These are phyloP conservation scores for Glarea lozoyensis DNA, from an alignment of 495 filamentous ascomycete species.

Conservation along the genomic window DNA sequence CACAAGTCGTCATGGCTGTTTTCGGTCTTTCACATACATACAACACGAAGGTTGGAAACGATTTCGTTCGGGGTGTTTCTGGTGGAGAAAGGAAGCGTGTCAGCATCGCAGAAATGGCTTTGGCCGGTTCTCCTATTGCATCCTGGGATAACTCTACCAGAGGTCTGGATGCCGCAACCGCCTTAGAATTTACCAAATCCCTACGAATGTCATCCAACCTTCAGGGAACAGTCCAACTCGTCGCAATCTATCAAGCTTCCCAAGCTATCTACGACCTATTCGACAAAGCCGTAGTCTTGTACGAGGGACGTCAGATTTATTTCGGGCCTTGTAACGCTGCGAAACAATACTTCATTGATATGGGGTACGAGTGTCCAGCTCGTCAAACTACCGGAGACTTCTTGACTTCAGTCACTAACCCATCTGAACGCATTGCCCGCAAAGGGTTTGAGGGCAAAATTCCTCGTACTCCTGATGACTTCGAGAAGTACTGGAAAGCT, in stretches of 20 bases:
- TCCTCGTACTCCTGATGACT: slow-evolving; percentile 63
- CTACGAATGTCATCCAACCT: slow-evolving; percentile 43
- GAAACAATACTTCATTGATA: slow-evolving; percentile 50
- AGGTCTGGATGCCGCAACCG: slow-evolving; percentile 42
- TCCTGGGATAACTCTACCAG: slow-evolving; percentile 49
- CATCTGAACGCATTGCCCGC: slow-evolving; percentile 50
- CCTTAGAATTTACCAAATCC: slow-evolving; percentile 38
- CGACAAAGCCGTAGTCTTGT: slow-evolving; percentile 54
- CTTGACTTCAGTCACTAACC: slow-evolving; percentile 62
- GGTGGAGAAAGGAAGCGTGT: slow-evolving; percentile 52
- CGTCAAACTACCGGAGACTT: slow-evolving; percentile 61
- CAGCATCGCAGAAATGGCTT: slow-evolving; percentile 44
- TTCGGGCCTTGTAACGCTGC: slow-evolving; percentile 52
- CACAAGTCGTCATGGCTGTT: slow-evolving; percentile 61
- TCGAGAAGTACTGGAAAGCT: slow-evolving; percentile 52
- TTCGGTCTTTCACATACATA: slow-evolving; percentile 57
- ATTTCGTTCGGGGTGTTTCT: slow-evolving; percentile 65
- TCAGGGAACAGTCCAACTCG: slow-evolving; percentile 26
- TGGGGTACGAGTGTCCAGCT: slow-evolving; percentile 47
- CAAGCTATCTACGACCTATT: slow-evolving; percentile 45
- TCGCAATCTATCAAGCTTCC: slow-evolving; percentile 42
- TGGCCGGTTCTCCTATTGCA: slow-evolving; percentile 40
- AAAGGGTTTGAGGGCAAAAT: slow-evolving; percentile 53
- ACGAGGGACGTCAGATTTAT: slow-evolving; percentile 60
- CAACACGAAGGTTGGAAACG: slow-evolving; percentile 78